Percentiles rank a stretch among this genome's conserved stretches.
These are phyloP conservation scores for Phyllosticta paracitricarpa DNA, from an alignment of 2,329 filamentous ascomycete genomes.

Conservation along the genomic window DNA sequence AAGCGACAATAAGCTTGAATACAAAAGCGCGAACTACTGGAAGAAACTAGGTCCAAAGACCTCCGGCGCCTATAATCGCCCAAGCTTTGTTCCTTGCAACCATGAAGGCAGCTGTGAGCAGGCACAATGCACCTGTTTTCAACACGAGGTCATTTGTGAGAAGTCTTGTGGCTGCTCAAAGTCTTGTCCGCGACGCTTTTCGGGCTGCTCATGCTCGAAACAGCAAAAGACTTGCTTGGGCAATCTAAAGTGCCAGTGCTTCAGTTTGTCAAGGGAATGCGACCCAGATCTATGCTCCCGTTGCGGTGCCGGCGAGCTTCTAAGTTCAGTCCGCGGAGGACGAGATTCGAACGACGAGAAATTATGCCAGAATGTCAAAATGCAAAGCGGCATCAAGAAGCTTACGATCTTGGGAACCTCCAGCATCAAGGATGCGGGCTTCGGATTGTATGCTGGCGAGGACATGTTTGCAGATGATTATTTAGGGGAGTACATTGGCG, in stretches of 20 bases:
- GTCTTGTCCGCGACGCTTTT: slow-evolving; percentile 43
- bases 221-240: slow-evolving; percentile 36
- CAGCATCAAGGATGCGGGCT: slow-evolving; percentile 53
- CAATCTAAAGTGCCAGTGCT: slow-evolving; percentile 53
- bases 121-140: slow-evolving; percentile 52
- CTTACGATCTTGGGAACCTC: slow-evolving; percentile 60
- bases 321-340: slow-evolving; percentile 58
- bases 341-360: slow-evolving; percentile 46
- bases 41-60: slow-evolving; percentile 29
- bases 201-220: slow-evolving; percentile 31
- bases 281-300: slow-evolving; percentile 63
- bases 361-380: slow-evolving; percentile 60
- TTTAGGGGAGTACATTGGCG: slow-evolving; percentile 71
- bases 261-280: slow-evolving; percentile 65
- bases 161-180: slow-evolving; percentile 59
- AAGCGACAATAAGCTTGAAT: background rate
- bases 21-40: slow-evolving; percentile 13
- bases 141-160: slow-evolving; percentile 56
- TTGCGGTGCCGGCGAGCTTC: slow-evolving; percentile 59
- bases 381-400: slow-evolving; percentile 60
- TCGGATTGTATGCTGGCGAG: slow-evolving; percentile 65
- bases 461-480: slow-evolving; percentile 59
- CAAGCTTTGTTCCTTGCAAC: slow-evolving; percentile 54
- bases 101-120: slow-evolving; percentile 57
- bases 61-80: slow-evolving; percentile 47